These are phyloP conservation scores for Fusarium tupiense DNA, from an alignment of 2,329 filamentous ascomycete genomes.

Conservation along the genomic window DNA sequence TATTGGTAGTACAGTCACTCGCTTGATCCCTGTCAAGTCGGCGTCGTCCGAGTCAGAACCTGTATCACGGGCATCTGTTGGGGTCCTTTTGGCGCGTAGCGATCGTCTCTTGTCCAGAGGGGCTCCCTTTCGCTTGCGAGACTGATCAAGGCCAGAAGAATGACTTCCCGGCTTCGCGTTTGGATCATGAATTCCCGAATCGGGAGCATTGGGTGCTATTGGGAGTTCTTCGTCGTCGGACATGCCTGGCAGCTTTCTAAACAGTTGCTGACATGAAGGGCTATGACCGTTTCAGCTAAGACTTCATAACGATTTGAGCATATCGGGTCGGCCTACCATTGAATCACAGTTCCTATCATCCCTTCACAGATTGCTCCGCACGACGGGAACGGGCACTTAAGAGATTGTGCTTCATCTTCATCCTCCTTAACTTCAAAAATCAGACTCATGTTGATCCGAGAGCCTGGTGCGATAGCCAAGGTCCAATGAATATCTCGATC, in stretches of 20 bases:
- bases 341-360: not conserved
- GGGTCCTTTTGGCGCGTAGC: not conserved
- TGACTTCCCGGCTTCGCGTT: rapidly evolving
- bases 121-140: rapidly evolving
- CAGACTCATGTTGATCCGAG: not conserved
- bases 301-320: rapidly evolving
- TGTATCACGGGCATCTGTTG: rapidly evolving
- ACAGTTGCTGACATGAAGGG: not conserved
- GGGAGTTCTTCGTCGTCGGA: not conserved
- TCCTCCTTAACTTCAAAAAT: not conserved
- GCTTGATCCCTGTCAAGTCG: not conserved
- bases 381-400: not conserved
- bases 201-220: not conserved
- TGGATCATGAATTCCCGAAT: not conserved
- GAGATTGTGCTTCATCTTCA: not conserved
- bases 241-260: not conserved
- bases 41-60: not conserved
- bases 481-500: not conserved
- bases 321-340: not conserved
- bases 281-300: rapidly evolving
- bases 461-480: not conserved
- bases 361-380: not conserved
- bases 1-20: not conserved
- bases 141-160: rapidly evolving
- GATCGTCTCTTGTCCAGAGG: not conserved